Evolutionary conservation across 2,329 filamentous ascomycete genomes (phyloP), one percentile per base, ranked within the genome.

Genomic region (Fonsecaea monophora): DNA sequence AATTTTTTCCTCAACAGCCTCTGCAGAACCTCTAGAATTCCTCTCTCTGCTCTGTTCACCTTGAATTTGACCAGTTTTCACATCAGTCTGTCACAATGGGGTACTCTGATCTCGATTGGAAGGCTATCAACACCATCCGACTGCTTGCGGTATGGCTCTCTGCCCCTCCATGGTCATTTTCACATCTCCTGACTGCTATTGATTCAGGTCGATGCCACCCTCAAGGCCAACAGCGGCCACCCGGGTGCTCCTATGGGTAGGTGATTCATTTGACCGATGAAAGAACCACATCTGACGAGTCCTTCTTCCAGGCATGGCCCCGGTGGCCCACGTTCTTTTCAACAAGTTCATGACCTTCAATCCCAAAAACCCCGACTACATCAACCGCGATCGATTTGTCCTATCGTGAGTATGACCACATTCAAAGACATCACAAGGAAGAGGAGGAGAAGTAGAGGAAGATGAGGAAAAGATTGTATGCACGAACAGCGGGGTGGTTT

Each of bases 311-410:
- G 89, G 88, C 79, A 87, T 98, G 92, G 95, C 95, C 78, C 94
- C 95, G 70, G 89, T 94, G 78, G 90, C 95, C 81, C 95, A 98
- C 87, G 92, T 98, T 77, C 89, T 99, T 73, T 99, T 92, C 86
- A 96, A 97, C 89, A 96, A 95, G 83, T 96, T 97, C 87, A 92
- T 99, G 92, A 96, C 84, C 81, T 99, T 97, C 88, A 99, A 98
- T 90, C 95, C 95, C 77, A 96, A 97, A 90, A 97, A 97, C 88
- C 92, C 95, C 75, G 86, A 92, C 73, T 99, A 94, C 94, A 78
- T 95, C 76, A 98, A 98, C 89, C 90, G 95, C 78, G 95, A 99
- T 84, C 91, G 95, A 81, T 99, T 99, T 79, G 93, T 99, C 70
- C 93, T 99, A 80, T 99, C 95, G 94, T 97, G 88, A 87, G 94